Base-by-base conservation (phyloP, 306 rosid species). In the Rosa lucieae region DNA sequence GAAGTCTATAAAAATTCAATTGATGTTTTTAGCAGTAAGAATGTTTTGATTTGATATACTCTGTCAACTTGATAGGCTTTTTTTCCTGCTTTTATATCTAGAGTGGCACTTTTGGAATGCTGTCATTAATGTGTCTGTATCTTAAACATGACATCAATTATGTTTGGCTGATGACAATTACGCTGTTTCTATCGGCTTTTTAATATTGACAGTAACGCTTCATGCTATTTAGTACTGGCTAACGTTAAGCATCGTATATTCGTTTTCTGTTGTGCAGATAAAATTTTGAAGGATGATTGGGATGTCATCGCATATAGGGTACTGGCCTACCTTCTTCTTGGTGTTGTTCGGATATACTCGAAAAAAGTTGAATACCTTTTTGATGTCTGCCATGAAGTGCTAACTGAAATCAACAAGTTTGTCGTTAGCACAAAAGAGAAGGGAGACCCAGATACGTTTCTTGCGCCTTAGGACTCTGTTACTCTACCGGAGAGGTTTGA, bases 301-400 rank as follows among this genome's bases (percentile, higher is more conserved):
- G 82, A 87, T 77, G 80, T 55, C 18, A 81, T 85, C 35, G 86
- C 96, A 6, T 93, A 91, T 81, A 84, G 99, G 86, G 83, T 93
- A 26, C 82, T 93, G 61, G 95, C 94, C 53, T 90, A 90, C 91
- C 94, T 95, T 75, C 96, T 95, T 76, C 94, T 91, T 37, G 99
- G 99, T 8, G 78, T 91, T 37, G 96, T 92, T 40, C 92, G 94
- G 79, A 89, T 91, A 77, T 91, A 86, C 82, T 93, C 97, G 0
- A 91, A 85, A 75, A 90, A 91, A 83, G 94, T 87, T 79, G 94
- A 95, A 43, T 93, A 88, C 84, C 84, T 89, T 15, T 83, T 80
- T 5, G 9, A 86, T 75, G 97, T 93, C 75, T 90, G 94, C 86
- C 78, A 91, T 26, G 80, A 82, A 66, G 86, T 84, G 51, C 85